Evolutionary conservation across 208 protist genomes (phyloP).

Genomic region (Tetramitus jugosus): DNA sequence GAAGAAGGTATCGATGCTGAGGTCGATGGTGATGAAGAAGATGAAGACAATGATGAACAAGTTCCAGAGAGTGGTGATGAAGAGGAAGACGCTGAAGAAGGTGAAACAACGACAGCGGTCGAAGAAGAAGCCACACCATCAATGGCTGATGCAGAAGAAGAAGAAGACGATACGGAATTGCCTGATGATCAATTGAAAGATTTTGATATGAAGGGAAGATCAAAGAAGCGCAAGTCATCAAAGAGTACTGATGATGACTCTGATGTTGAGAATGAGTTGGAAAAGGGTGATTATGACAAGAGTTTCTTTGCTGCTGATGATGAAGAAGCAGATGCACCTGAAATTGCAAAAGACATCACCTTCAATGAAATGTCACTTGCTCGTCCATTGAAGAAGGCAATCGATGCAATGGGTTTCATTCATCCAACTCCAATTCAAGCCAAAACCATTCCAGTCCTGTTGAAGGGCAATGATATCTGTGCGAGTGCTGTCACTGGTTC

Average conservation of each 20-base stretch:
- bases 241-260: neutral
- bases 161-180: neutral
- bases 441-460: neutral
- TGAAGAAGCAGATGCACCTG: neutral
- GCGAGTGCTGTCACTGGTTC: slow-evolving; percentile 28
- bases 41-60: neutral
- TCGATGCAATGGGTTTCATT: slow-evolving; percentile 47
- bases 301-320: neutral
- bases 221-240: neutral
- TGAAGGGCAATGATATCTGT: slow-evolving; percentile 27
- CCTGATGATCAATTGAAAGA: neutral
- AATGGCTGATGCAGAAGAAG: neutral
- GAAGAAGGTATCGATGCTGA: neutral
- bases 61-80: neutral
- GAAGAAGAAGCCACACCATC: neutral
- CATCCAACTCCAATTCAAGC: slow-evolving; percentile 29
- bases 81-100: neutral
- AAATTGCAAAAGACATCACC: neutral
- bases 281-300: slow-evolving; percentile 8
- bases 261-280: neutral
- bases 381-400: slow-evolving; percentile 39
- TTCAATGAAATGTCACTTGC: slow-evolving; percentile 6
- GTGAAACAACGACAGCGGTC: neutral
- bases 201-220: neutral
- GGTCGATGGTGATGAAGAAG: neutral